A percentile compares a stretch with the other conserved stretches of the same genome.
Evolutionary conservation across 148 eudicot species (phyloP).

Genomic region (Persicaria tinctoria): DNA sequence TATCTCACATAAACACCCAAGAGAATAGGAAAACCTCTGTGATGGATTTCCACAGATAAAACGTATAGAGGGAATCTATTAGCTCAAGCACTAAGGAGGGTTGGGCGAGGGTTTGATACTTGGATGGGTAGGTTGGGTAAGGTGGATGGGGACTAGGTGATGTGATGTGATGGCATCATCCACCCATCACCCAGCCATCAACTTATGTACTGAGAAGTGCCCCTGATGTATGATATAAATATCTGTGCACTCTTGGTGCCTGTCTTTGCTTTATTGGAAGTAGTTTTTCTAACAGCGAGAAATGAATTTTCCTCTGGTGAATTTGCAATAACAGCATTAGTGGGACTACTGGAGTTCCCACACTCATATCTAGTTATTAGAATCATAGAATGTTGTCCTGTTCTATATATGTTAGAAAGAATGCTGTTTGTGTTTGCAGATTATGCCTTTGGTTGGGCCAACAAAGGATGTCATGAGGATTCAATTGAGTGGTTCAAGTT

Average conservation of each 20-base stretch:
- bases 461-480: constrained; percentile 74
- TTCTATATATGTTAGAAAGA: constrained; percentile 1
- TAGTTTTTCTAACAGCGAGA: background rate
- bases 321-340: background rate
- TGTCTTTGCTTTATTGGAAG: background rate
- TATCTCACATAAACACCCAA: too few relatives aligned
- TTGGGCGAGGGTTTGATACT: too few relatives aligned
- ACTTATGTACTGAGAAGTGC: background rate
- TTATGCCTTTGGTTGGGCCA: constrained; percentile 83
- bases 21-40: too few relatives aligned
- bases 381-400: background rate
- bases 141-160: too few relatives aligned
- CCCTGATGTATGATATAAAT: background rate
- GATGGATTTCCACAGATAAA: too few relatives aligned
- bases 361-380: background rate
- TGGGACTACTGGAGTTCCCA: background rate
- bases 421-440: constrained; percentile 39
- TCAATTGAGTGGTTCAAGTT: constrained; percentile 34
- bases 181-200: background rate
- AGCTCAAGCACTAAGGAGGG: too few relatives aligned
- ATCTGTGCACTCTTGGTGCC: background rate
- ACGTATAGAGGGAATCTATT: too few relatives aligned
- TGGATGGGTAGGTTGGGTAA: too few relatives aligned
- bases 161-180: too few relatives aligned
- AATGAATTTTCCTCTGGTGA: background rate